Base-by-base conservation (phyloP, 441 rosid genomes). In the Adansonia madagascariensis region DNA sequence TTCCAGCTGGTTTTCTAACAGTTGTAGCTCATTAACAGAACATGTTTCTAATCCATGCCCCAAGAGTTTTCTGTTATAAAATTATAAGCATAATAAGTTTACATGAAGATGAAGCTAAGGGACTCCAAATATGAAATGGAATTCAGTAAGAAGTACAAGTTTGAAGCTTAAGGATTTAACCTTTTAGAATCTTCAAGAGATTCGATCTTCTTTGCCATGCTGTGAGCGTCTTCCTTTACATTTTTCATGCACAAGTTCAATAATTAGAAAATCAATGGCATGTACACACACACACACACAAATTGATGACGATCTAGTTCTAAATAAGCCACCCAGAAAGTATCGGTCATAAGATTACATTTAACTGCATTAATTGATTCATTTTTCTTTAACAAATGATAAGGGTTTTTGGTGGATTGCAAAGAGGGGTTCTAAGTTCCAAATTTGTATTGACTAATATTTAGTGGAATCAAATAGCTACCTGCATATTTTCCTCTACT, bases 1-100 rank as follows among this genome's bases (percentile, higher is more conserved):
- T 31, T 89, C 95, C 80, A 94, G 20, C 77, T 93, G 98, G 78
- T 78, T 91, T 82, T 93, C 98, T 60, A 91, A 31, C 67, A 84
- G 89, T 59, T 86, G 84, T 35, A 94, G 86, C 77, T 93, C 98
- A 27, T 91, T 91, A 1, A 79, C 11, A 5, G 89, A 81, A 81
- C 91, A 93, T 14, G 79, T 49, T 10, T 87, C 94, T 73, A 89
- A 78, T 60, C 89, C 91, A 65, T 85, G 86, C 81, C 98, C 98
- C 10, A 87, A 15, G 41, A 94, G 76, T 77, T 86, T 91, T 67
- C 98, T 92, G 82, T 83, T 76, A 64, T 72, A 60, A 12, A 6
- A 69, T 14, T 61, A 24, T 24, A 46, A 27, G 15, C 10, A 62
- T 44, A 62, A 0, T 3, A 9, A 35, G 68, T 67, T 46, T 47